Evolutionary conservation across 2,329 filamentous ascomycete species (phyloP).

Genomic region (Incumbomyces delicatus): DNA sequence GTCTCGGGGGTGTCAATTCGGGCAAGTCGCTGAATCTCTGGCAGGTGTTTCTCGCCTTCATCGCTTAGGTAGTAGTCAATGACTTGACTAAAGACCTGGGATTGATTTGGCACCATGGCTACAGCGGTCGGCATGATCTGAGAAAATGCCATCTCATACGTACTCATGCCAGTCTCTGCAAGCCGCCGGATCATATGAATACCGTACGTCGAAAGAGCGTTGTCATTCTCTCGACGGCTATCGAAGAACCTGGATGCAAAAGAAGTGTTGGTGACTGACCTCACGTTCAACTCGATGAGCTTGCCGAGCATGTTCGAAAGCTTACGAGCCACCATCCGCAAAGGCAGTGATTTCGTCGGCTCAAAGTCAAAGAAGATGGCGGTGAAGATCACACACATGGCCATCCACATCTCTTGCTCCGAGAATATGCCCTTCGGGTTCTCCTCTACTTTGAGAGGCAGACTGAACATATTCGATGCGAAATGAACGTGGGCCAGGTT

Average conservation of each 20-base stretch:
- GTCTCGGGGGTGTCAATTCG: constrained; percentile 45
- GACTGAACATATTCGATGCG: constrained; percentile 44
- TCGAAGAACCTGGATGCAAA: constrained; percentile 45
- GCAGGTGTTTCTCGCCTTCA: constrained; percentile 45
- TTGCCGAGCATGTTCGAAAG: constrained; percentile 51
- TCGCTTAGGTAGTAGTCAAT: constrained; percentile 62
- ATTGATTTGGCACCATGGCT: constrained; percentile 61
- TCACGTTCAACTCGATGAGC: constrained; percentile 56
- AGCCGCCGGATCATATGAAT: constrained; percentile 55
- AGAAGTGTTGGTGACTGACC: constrained; percentile 46
- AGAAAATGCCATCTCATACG: constrained; percentile 59
- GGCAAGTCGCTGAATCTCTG: constrained; percentile 53
- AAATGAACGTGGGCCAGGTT: constrained; percentile 49
- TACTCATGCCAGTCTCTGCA: constrained; percentile 51
- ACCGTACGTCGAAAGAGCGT: constrained; percentile 54
- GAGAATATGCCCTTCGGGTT: constrained; percentile 44
- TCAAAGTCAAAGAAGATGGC: constrained; percentile 59
- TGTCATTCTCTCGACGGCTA: constrained; percentile 41
- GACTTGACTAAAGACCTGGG: constrained; percentile 61
- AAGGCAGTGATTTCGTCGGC: constrained; percentile 54
- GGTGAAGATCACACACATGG: constrained; percentile 56
- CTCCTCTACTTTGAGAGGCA: constrained; percentile 46
- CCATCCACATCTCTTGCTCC: constrained; percentile 48
- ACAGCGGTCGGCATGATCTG: constrained; percentile 60
- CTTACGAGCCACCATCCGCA: constrained; percentile 49